Conservation (phyloP, 345 rosid genomes). For the Acer negundo region DNA sequence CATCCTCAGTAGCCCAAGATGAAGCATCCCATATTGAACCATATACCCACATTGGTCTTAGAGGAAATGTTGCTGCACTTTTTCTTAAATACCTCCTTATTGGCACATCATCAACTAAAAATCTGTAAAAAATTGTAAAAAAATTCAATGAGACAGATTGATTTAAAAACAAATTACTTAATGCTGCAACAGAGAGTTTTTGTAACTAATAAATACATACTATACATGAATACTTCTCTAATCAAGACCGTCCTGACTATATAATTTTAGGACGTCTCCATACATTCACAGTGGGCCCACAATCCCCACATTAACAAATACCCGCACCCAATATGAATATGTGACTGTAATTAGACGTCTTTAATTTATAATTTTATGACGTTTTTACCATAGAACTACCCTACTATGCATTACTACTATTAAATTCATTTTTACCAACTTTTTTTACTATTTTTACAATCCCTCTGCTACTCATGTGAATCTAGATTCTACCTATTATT, state of each 20-base stretch:
- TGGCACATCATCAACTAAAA: slow-evolving; percentile 93
- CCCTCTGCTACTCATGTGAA: neutral
- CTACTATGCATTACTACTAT: neutral
- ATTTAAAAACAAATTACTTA: no score
- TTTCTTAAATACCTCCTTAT: slow-evolving; percentile 87
- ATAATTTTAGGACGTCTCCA: no score
- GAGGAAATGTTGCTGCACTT: slow-evolving; percentile 73
- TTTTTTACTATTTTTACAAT: neutral
- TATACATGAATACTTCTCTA: no score
- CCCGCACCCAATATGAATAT: no score
- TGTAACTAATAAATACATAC: neutral
- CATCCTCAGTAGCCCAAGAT: slow-evolving; percentile 96
- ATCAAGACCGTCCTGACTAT: no score
- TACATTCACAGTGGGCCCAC: no score
- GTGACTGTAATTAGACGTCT: no score
- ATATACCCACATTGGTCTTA: slow-evolving; percentile 94
- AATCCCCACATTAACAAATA: no score
- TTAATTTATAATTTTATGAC: no score
- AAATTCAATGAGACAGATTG: neutral
- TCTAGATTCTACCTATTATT: neutral
- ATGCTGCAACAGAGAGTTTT: no score
- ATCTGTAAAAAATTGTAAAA: slow-evolving; percentile 39
- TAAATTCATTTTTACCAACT: slow-evolving; percentile 15
- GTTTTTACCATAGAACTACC: no score
- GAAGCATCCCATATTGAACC: slow-evolving; percentile 99